These are phyloP conservation scores for Trichaptum fuscoviolaceum DNA, from an alignment of 768 basidiomycete genomes.

Conservation along the genomic window DNA sequence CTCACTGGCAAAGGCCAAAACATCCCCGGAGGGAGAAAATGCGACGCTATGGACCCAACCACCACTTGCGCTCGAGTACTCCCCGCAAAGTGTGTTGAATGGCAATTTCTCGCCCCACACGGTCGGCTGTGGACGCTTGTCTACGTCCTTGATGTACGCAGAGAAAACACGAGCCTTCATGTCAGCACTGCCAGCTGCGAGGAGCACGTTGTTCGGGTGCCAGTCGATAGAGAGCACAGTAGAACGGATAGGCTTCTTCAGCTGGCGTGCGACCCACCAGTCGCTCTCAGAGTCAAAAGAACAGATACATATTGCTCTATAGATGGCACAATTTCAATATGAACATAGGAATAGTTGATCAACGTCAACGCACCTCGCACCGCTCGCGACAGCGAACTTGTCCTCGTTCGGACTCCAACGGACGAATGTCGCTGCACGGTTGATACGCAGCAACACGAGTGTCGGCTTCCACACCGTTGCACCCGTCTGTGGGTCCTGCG, in stretches of 20 bases:
- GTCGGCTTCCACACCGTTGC: constrained; percentile 87
- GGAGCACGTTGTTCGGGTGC: constrained; percentile 98
- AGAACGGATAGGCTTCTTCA: constrained; percentile 96
- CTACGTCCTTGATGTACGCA: constrained; percentile 97
- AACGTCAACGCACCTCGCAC: constrained; percentile 67
- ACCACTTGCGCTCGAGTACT: constrained; percentile 82
- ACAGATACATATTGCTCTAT: constrained; percentile 91
- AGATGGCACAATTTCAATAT: constrained; percentile 6
- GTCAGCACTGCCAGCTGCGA: constrained; percentile 96
- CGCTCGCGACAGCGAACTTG: constrained; percentile 97
- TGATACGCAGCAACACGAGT: constrained; percentile 91
- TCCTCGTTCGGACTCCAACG: constrained; percentile 97
- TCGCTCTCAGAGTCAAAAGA: constrained; percentile 97
- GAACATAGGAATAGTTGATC: neutral
- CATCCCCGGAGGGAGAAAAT: constrained; percentile 96
- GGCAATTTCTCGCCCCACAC: constrained; percentile 99
- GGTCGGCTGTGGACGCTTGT: constrained; percentile 83
- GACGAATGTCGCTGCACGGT: constrained; percentile 92
- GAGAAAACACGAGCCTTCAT: constrained; percentile 98
- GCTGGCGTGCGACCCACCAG: constrained; percentile 97
- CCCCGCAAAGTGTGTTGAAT: constrained; percentile 96
- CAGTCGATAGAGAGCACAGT: constrained; percentile 94
- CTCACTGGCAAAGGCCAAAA: constrained; percentile 89
- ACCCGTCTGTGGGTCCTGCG: constrained; percentile 67
- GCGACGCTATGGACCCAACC: constrained; percentile 97